These are phyloP conservation scores for Toxoplasma gondii DNA, from an alignment of 169 alveolate species.

Conservation along the genomic window DNA sequence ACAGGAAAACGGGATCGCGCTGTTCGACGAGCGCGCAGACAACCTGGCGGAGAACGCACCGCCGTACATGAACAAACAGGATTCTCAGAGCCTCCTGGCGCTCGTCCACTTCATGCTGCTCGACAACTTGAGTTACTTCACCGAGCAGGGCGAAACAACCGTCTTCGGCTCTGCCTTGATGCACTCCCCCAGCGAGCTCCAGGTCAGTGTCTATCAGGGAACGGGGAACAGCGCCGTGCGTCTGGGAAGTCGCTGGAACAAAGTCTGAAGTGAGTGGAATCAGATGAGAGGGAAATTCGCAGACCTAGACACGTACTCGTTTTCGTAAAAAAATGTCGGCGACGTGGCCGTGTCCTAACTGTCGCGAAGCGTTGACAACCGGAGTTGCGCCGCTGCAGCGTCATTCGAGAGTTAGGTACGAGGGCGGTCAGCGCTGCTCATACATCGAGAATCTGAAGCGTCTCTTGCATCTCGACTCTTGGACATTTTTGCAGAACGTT, in stretches of 20 bases:
- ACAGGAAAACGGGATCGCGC: neutral
- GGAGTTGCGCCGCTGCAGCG: too few species aligned
- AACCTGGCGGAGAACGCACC: neutral
- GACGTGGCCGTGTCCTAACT: too few species aligned
- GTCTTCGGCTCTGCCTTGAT: conserved; percentile 19
- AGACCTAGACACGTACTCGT: too few species aligned
- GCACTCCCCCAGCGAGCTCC: neutral
- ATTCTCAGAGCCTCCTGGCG: neutral
- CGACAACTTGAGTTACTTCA: neutral
- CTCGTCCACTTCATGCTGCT: conserved; percentile 7
- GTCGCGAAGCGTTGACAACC: too few species aligned
- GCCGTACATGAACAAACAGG: neutral
- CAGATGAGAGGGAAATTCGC: too few species aligned
- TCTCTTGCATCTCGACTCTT: too few species aligned
- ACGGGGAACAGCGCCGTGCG: neutral
- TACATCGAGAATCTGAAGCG: too few species aligned
- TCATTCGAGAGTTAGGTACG: too few species aligned
- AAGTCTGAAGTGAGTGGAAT: neutral
- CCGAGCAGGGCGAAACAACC: conserved; percentile 14
- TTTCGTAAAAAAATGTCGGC: too few species aligned
- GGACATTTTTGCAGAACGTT: too few species aligned
- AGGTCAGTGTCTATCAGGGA: neutral
- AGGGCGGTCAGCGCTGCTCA: too few species aligned
- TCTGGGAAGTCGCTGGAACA: neutral
- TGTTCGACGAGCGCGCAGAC: conserved; percentile 11